Evolutionary conservation across 805 yeast species (phyloP).

Genomic region (Saccharomycopsis guyanensis): DNA sequence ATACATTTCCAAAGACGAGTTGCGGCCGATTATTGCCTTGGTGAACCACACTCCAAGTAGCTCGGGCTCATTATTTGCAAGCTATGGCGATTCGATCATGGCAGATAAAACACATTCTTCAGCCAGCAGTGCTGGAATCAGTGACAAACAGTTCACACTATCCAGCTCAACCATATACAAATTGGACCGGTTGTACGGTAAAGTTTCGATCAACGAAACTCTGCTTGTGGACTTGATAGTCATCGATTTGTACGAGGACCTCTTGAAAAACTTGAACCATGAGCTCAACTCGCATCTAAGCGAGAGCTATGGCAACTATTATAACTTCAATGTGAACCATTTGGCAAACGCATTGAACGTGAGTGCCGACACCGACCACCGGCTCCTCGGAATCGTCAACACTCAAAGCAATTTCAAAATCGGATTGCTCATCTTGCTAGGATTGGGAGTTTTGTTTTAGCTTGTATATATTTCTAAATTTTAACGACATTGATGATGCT

Average conservation of each 20-base stretch:
- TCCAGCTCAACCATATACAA: constrained; percentile 16
- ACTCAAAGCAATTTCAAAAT: constrained; percentile 5
- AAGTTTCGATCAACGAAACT: constrained; percentile 17
- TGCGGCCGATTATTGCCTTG: constrained; percentile 53
- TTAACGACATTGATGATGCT: neutral
- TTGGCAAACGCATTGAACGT: constrained; percentile 11
- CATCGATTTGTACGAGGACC: constrained; percentile 17
- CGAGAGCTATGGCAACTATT: neutral
- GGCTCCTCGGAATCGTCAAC: constrained; percentile 5
- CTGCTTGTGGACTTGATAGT: constrained; percentile 10
- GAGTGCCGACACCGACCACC: neutral
- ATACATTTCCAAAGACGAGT: constrained; percentile 49
- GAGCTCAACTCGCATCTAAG: constrained; percentile 14
- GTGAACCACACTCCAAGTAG: constrained; percentile 39
- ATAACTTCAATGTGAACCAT: constrained; percentile 10
- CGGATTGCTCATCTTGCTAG: constrained; percentile 13
- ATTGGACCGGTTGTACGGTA: constrained; percentile 16
- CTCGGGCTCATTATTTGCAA: constrained; percentile 21
- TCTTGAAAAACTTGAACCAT: constrained; percentile 16
- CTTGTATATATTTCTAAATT: neutral
- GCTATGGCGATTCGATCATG: constrained; percentile 10
- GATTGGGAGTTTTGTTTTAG: constrained; percentile 16
- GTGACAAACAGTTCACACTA: constrained; percentile 20
- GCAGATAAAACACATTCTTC: neutral
- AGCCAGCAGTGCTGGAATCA: neutral